Evolutionary conservation across 1,139 yeast genomes (phyloP).

Genomic region (Pichiaceae sp.): DNA sequence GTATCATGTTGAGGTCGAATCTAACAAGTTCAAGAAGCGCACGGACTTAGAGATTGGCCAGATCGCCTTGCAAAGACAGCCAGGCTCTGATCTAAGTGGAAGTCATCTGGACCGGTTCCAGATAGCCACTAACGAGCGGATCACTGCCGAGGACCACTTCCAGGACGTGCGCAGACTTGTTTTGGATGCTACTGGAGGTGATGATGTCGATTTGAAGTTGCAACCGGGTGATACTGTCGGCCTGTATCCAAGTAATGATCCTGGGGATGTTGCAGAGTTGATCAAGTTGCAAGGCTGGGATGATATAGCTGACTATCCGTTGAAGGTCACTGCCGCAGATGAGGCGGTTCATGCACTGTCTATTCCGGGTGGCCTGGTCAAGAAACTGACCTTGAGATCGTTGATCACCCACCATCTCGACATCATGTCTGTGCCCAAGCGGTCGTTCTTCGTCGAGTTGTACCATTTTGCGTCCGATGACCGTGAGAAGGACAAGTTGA

Average conservation of each 20-base stretch:
- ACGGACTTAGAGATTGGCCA: constrained; percentile 5
- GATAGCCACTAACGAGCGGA: constrained; percentile 36
- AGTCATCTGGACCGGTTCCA: constrained; percentile 5
- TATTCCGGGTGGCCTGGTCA: constrained; percentile 47
- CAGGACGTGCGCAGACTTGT: constrained; percentile 77
- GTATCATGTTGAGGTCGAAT: constrained; percentile 25
- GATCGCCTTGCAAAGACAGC: constrained; percentile 17
- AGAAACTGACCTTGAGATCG: constrained; percentile 55
- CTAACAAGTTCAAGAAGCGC: constrained; percentile 10
- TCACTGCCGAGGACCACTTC: constrained; percentile 68
- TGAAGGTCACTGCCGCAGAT: constrained; percentile 18
- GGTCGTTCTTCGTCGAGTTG: constrained; percentile 62
- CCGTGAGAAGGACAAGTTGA: constrained; percentile 66
- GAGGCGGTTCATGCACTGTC: neutral
- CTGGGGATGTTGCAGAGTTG: constrained; percentile 53
- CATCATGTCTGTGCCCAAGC: constrained; percentile 70
- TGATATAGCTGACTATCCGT: constrained; percentile 53
- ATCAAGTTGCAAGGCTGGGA: constrained; percentile 70
- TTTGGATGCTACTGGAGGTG: constrained; percentile 24
- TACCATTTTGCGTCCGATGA: constrained; percentile 69
- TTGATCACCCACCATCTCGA: constrained; percentile 78
- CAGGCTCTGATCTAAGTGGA: constrained; percentile 32
- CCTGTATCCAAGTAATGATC: constrained; percentile 67
- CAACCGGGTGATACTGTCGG: constrained; percentile 77
- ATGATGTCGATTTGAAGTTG: constrained; percentile 27